Evolutionary conservation across 768 basidiomycete species (phyloP).

Genomic region (Lactifluus volemus): DNA sequence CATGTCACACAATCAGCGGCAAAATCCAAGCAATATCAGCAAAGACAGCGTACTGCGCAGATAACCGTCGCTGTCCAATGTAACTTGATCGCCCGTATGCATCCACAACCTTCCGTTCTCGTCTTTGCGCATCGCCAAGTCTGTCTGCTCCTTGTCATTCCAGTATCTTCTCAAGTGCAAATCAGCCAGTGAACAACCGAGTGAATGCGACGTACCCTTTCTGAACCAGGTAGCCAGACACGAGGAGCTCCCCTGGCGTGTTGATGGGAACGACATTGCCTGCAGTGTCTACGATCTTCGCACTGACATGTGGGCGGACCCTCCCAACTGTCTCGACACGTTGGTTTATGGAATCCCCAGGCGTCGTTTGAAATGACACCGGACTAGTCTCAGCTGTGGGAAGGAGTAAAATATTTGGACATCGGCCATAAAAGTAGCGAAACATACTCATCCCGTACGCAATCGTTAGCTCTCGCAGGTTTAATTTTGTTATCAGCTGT

Average conservation of each 20-base stretch:
- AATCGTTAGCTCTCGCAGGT: constrained; percentile 61
- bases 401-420: not conserved
- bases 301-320: constrained; percentile 67
- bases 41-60: constrained; percentile 43
- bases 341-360: constrained; percentile 58
- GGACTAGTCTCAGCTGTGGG: constrained; percentile 72
- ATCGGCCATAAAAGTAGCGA: not conserved
- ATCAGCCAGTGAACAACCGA: not conserved
- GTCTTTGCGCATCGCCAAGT: constrained; percentile 43
- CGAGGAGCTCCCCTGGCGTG: constrained; percentile 64
- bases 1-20: not conserved
- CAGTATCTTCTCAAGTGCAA: constrained; percentile 54
- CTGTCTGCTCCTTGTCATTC: constrained; percentile 62
- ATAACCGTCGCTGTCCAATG: constrained; percentile 78
- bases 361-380: constrained; percentile 74
- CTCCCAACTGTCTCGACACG: constrained; percentile 78
- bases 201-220: constrained; percentile 46
- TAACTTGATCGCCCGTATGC: constrained; percentile 75
- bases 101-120: constrained; percentile 62
- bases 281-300: constrained; percentile 53
- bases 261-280: constrained; percentile 62
- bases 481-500: constrained; percentile 55
- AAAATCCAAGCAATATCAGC: not conserved
- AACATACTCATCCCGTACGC: constrained; percentile 82
- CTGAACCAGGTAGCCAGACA: constrained; percentile 71